Evolutionary conservation across 1,284 basidiomycete genomes (phyloP).

Genomic region (Nidula niveotomentosa): DNA sequence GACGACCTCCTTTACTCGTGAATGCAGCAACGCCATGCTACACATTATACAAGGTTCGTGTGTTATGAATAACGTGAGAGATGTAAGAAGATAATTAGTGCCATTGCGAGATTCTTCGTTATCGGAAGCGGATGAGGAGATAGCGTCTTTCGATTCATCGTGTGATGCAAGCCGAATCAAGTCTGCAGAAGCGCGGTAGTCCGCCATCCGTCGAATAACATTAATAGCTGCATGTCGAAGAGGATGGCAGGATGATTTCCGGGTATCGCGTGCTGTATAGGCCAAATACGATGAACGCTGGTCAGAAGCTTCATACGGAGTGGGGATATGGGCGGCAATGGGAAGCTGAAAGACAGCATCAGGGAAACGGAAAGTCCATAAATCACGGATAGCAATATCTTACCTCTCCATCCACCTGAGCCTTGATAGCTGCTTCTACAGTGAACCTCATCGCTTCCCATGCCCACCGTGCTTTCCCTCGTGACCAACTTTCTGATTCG

Average conservation of each 20-base stretch:
- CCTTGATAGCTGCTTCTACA: constrained; percentile 49
- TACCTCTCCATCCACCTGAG: constrained; percentile 56
- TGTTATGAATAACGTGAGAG: constrained; percentile 79
- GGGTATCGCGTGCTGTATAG: constrained; percentile 71
- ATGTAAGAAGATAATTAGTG: constrained; percentile 83
- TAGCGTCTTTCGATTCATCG: constrained; percentile 8
- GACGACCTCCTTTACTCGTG: constrained; percentile 82
- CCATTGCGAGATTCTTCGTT: constrained; percentile 47
- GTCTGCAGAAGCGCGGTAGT: constrained; percentile 41
- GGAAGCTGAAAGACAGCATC: constrained; percentile 52
- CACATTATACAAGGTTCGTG: constrained; percentile 98
- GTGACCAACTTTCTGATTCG: constrained; percentile 68
- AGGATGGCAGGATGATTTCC: constrained; percentile 67
- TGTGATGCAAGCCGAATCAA: not conserved
- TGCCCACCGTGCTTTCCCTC: constrained; percentile 69
- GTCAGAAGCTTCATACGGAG: constrained; percentile 42
- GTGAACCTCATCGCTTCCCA: constrained; percentile 62
- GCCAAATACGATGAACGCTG: constrained; percentile 13
- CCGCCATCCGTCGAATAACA: constrained; percentile 67
- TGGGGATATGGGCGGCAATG: constrained; percentile 73
- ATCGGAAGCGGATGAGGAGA: constrained; percentile 11
- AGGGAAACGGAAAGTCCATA: not conserved
- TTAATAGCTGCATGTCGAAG: constrained; percentile 84
- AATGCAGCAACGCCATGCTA: constrained; percentile 91
- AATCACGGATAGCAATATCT: constrained; percentile 10